A percentile compares a stretch with the other conserved stretches of the same genome.
Evolutionary conservation across 2,329 filamentous ascomycete species (phyloP).

Genomic region (Aspergillus sclerotialis): DNA sequence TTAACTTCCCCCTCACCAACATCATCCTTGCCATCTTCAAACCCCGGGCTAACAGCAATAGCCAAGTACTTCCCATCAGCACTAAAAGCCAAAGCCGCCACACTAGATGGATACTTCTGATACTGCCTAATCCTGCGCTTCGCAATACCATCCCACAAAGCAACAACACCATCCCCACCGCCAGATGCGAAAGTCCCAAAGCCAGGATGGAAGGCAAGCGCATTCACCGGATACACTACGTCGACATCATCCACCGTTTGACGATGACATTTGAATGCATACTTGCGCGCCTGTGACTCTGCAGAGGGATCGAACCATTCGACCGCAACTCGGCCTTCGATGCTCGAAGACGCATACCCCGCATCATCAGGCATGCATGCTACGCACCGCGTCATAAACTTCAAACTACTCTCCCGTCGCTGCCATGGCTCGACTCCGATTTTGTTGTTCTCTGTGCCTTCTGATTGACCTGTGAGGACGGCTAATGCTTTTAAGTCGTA

Average conservation of each 20-base stretch:
- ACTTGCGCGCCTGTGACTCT: conserved; percentile 85
- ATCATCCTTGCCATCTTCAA: conserved; percentile 80
- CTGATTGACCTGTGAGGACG: conserved; percentile 44
- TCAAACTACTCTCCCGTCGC: conserved; percentile 83
- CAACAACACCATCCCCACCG: conserved; percentile 85
- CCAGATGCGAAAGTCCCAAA: conserved; percentile 81
- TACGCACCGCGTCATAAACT: conserved; percentile 90
- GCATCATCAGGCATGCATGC: conserved; percentile 95
- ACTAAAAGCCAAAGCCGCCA: conserved; percentile 72
- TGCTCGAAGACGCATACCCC: conserved; percentile 85
- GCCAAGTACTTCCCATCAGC: conserved; percentile 70
- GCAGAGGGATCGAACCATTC: conserved; percentile 93
- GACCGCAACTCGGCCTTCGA: conserved; percentile 91
- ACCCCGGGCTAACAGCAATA: conserved; percentile 75
- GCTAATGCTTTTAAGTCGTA: conserved; percentile 73
- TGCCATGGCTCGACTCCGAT: conserved; percentile 74
- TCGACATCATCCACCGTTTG: conserved; percentile 64
- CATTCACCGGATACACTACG: conserved; percentile 86
- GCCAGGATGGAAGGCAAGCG: conserved; percentile 77
- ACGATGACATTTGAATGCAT: conserved; percentile 97
- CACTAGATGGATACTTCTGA: conserved; percentile 71
- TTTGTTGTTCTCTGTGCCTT: conserved; percentile 31
- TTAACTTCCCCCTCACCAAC: conserved; percentile 63
- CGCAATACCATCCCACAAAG: conserved; percentile 83
- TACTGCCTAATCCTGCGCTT: conserved; percentile 89